Evolutionary conservation across 208 protist species (phyloP), one percentile per base, ranked within the genome.

Genomic region (Acanthamoeba culbertsoni): DNA sequence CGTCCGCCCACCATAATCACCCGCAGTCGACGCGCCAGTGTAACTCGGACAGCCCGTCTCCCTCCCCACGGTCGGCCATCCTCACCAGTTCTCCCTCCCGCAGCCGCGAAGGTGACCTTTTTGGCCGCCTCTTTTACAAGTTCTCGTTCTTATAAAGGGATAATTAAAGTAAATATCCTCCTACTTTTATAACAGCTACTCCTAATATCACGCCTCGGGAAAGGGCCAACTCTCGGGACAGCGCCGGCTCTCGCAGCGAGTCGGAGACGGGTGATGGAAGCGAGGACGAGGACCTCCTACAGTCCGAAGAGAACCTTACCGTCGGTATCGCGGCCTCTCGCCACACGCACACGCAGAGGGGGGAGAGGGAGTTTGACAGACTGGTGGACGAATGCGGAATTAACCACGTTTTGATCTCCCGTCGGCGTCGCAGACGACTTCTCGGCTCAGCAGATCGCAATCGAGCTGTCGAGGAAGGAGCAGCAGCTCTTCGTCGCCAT

Each of bases 241-340:
- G 71, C 42, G 26, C 71, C 3, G 71, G 71, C 5, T 82, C 71
- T 12, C 37, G 71, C 6, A 82, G 71, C 28, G 71, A 82, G 53
- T 82, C 71, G 20, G 71, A 82, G 42, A 53, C 71, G 0, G 62
- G 62, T 16, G 71, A 82, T 43, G 71, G 71, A 82, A 82, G 71
- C 43, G 71, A 82, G 18, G 71, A 82, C 43, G 71, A 82, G n/a
- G 42, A 53, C 43, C n/a, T 53, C 3, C 18, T 8, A 23, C n/a
- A 26, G 23, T 8, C 62, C 2, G 43, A 82, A 6, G 71, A 82
- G 3, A 82, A 82, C 42, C 37, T 82, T n/a, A 82, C 42, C 42
- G 53, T 53, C 26, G 71, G 71, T 53, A 63, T 63, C 55, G 20
- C 31, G 7, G 55, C 55, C 20, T 5, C 55, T 63, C 23, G 16